Base-by-base conservation (phyloP, 192 early-diverging fungal species). In the Backusella tarrabulga region DNA sequence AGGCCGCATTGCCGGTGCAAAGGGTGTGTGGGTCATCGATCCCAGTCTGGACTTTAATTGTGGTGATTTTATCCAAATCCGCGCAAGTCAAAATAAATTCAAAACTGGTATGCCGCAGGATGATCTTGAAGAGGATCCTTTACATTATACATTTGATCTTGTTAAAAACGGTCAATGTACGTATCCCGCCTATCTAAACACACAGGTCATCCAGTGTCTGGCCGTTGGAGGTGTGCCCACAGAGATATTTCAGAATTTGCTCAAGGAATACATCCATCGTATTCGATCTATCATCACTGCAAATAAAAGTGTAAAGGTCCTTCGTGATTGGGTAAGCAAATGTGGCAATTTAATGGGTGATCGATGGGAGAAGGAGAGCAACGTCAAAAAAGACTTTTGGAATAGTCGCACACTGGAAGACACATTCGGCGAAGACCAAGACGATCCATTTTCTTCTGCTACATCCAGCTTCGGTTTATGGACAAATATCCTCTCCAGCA, bases 1-100 rank as follows among this genome's bases (percentile, higher is more conserved):
- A 78, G 83, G 76, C 0, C 77, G 83, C 44, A 84, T 84, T 76
- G 83, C 74, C 6, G 80, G 80, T 15, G 70, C 83, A 11, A 84
- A 84, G 67, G 83, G 83, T 0, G 19, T 84, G 29, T 84, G 83
- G 83, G 76, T 72, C 26, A 23, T 84, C 1, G 34, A 77, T 11
- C 79, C 76, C 17, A 29, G 35, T 12, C 26, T 70, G 1, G 79
- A 79, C 17, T 41, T 74, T n/a, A 67, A 42, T 4, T 19, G 32
- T 29, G 52, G 72, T 23, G 29, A 76, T n/a, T 81, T 77, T 71
- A 84, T 84, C 34, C 8, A 79, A 34, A 71, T 81, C 12, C 66
- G 83, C 8, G 7, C 60, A 29, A 76, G 73, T 9, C 83, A 84
- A 68, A 40, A 76, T 14, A 84, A 84, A 46, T 84, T 81, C 15